These are phyloP conservation scores for Isoetes taiwanensis DNA, from an alignment of 75 land plant genomes.

Conservation along the genomic window DNA sequence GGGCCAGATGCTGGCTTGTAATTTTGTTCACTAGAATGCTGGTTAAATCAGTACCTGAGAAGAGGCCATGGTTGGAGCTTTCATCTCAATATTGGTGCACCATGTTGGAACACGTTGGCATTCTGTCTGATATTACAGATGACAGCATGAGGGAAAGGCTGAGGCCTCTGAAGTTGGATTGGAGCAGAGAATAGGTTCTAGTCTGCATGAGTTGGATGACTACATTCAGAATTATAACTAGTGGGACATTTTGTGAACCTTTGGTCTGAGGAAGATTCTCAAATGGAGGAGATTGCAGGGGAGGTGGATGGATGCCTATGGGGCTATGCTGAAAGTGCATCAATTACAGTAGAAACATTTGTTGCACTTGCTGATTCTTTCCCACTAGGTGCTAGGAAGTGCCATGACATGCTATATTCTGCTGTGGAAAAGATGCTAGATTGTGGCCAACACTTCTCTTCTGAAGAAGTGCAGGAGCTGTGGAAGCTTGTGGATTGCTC, in stretches of 20 bases:
- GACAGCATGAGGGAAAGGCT: constrained; percentile 15
- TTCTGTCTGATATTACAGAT: constrained; percentile 1
- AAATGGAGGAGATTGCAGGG: constrained; percentile 28
- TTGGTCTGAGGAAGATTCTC: no score
- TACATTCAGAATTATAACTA: constrained; percentile 26
- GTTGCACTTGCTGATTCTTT: constrained; percentile 24
- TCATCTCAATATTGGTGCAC: constrained; percentile 42
- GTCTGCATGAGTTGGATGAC: constrained; percentile 38
- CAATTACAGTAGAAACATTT: constrained; percentile 16
- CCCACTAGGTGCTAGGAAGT: constrained; percentile 15
- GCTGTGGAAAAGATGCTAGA: constrained; percentile 31
- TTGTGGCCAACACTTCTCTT: no score
- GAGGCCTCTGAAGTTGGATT: constrained; percentile 14
- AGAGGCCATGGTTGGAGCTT: constrained; percentile 35
- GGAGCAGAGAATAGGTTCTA: constrained; percentile 30
- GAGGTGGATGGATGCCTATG: constrained; percentile 39
- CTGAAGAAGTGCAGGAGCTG: constrained; percentile 31
- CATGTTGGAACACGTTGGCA: constrained; percentile 20
- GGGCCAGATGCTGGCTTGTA: constrained; percentile 20
- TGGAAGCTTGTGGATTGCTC: constrained; percentile 28
- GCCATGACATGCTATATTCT: constrained; percentile 30
- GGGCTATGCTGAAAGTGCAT: constrained; percentile 22
- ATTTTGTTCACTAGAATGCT: constrained; percentile 28
- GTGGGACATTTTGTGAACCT: constrained; percentile 17
- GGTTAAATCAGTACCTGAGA: constrained; percentile 21